These are phyloP conservation scores for Ceratocystis eucalypticola DNA, from an alignment of 2,329 filamentous ascomycete species.

Conservation along the genomic window DNA sequence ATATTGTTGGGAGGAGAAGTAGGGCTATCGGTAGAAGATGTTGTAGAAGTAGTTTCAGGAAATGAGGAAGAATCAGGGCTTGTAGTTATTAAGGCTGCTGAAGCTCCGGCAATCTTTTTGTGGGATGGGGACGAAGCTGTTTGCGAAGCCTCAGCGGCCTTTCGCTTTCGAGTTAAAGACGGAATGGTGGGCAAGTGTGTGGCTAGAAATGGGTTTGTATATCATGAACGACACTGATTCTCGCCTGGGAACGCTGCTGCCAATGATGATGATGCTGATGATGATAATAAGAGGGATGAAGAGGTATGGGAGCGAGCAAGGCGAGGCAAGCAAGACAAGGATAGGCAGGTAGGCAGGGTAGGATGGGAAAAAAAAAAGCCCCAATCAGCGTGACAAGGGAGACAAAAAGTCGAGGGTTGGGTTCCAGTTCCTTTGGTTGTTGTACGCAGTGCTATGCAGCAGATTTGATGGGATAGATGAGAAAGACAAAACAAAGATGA, in stretches of 20 bases:
- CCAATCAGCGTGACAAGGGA: neutral
- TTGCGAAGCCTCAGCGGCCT: conserved; percentile 48
- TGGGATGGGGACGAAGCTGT: conserved; percentile 31
- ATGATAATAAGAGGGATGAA: neutral
- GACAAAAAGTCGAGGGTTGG: conserved; percentile 3
- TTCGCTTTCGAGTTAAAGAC: conserved; percentile 46
- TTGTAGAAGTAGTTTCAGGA: conserved; percentile 33
- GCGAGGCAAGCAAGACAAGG: neutral
- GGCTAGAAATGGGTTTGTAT: neutral
- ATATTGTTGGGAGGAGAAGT: neutral
- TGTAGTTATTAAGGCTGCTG: conserved; percentile 35
- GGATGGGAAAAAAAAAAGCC: neutral
- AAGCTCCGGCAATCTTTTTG: conserved; percentile 37
- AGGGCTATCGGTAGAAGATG: conserved; percentile 5
- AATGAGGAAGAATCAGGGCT: conserved; percentile 40
- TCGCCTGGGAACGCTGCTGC: neutral
- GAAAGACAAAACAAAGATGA: neutral
- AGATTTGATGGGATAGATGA: neutral
- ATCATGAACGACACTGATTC: neutral
- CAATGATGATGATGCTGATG: neutral
- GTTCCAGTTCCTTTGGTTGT: neutral
- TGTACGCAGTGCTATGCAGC: neutral
- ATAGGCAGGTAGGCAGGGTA: neutral
- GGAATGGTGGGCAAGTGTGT: conserved; percentile 36
- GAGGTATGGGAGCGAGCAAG: neutral